phyloP scores from a whole-genome alignment of 2,329 filamentous ascomycete genomes.

The Tricladium varicosporioides region DNA sequence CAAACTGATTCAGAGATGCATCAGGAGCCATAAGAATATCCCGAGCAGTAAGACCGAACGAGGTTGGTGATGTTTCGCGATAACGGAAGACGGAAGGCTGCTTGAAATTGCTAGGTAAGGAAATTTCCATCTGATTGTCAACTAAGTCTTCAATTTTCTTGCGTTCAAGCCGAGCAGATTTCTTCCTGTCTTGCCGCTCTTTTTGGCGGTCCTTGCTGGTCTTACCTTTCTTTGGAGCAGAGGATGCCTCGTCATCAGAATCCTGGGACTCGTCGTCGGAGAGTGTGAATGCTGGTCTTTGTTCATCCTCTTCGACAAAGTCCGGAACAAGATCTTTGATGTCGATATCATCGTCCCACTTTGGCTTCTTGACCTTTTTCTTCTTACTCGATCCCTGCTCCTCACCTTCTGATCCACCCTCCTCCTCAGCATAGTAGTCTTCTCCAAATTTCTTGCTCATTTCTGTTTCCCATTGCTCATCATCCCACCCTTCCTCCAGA shows the following conservation, averaged over 20 bases:
- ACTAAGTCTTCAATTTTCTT: slow-evolving; percentile 83
- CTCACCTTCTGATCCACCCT: slow-evolving; percentile 62
- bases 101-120: slow-evolving; percentile 58
- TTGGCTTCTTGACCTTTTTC: slow-evolving; percentile 73
- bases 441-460: slow-evolving; percentile 89
- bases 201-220: slow-evolving; percentile 60
- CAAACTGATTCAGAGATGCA: slow-evolving; percentile 81
- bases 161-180: slow-evolving; percentile 75
- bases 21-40: slow-evolving; percentile 93
- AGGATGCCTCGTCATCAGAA: slow-evolving; percentile 30
- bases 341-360: slow-evolving; percentile 96
- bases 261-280: slow-evolving; percentile 50
- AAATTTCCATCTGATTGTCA: slow-evolving; percentile 75
- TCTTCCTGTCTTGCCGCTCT: slow-evolving; percentile 58
- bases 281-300: slow-evolving; percentile 52
- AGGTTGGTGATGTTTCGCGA: slow-evolving; percentile 86
- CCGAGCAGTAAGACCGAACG: slow-evolving; percentile 83
- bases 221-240: slow-evolving; percentile 52
- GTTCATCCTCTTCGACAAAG: slow-evolving; percentile 64
- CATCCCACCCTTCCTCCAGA: slow-evolving; percentile 84
- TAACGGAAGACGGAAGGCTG: slow-evolving; percentile 71
- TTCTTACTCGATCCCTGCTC: slow-evolving; percentile 51
- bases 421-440: slow-evolving; percentile 76
- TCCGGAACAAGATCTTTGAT: slow-evolving; percentile 90
- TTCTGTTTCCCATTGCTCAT: slow-evolving; percentile 84